A percentile compares a stretch with the other conserved stretches of the same genome.
phyloP scores from a whole-genome alignment of 2,329 filamentous ascomycete genomes.

The Aspergillus ustus region DNA sequence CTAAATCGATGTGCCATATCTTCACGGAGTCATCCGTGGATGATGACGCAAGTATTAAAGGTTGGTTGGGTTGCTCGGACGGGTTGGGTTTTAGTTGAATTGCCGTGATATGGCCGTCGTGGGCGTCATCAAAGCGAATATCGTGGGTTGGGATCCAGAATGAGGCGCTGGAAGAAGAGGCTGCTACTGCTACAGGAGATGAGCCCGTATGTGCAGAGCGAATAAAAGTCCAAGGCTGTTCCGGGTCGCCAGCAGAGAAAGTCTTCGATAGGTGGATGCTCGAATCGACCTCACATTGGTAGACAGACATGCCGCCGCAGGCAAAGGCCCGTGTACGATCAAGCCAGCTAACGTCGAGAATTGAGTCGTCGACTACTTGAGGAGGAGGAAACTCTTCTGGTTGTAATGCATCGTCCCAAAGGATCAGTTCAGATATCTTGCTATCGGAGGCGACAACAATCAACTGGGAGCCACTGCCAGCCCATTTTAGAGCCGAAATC shows the following conservation, averaged over 20 bases:
- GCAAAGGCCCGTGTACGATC: slow-evolving; percentile 43
- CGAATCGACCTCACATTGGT: slow-evolving; percentile 45
- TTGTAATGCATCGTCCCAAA: slow-evolving; percentile 49
- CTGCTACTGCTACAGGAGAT: slow-evolving; percentile 44
- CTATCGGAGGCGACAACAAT: slow-evolving; percentile 50
- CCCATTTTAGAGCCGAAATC: slow-evolving; percentile 51
- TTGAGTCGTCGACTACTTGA: slow-evolving; percentile 41
- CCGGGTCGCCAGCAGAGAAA: slow-evolving; percentile 34
- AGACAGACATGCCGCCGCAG: slow-evolving; percentile 46
- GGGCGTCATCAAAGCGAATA: slow-evolving; percentile 43
- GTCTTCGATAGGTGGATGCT: slow-evolving; percentile 44
- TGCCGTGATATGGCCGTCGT: slow-evolving; percentile 49
- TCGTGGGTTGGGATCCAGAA: slow-evolving; percentile 54
- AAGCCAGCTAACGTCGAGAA: slow-evolving; percentile 51
- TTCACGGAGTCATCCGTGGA: slow-evolving; percentile 52
- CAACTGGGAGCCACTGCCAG: slow-evolving; percentile 43
- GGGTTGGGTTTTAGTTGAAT: slow-evolving; percentile 44
- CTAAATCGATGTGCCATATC: slow-evolving; percentile 49
- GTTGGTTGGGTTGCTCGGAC: slow-evolving; percentile 29
- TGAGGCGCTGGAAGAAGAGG: slow-evolving; percentile 42
- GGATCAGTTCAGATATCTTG: slow-evolving; percentile 45
- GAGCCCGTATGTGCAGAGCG: slow-evolving; percentile 36
- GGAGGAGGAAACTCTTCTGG: slow-evolving; percentile 43
- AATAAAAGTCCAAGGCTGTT: slow-evolving; percentile 48
- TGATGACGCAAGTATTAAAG: slow-evolving; percentile 48